Base-by-base conservation (phyloP, 257 asterid species). In the Gentiana straminea region DNA sequence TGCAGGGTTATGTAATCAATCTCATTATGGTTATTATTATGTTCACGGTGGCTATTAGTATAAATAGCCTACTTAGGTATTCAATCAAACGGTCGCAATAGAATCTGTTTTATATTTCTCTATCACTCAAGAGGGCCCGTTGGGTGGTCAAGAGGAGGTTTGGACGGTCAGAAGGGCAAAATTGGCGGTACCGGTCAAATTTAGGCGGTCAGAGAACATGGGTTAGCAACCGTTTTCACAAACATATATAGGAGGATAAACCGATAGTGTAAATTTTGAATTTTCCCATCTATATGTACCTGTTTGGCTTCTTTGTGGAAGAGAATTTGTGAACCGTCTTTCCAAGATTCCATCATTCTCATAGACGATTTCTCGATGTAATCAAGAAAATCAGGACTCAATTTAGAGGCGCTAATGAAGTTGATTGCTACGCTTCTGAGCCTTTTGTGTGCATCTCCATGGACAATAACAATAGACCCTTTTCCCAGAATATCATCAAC, bases 221-320 rank as follows among this genome's bases (percentile, higher is more conserved):
- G 12, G 0, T 49, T 54, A 60, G 49, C 7, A 9, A 52, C 1
- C 33, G 11, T 2, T 4, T 8, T 38, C 33, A 52, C 8, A 0
- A 13, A 5, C 11, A 54, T 37, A 35, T 5, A 35, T 13, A 54
- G 5, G n/a, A 11, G 8, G 41, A 8, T 7, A 8, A 15, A 53
- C 41, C 6, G 12, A 11, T 8, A 2, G 9, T 2, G 12, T 35
- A 11, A 9, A 34, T 4, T 0, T 5, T 2, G 41, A 35, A 10
- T 4, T 33, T 53, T 24, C 24, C 24, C 24, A 24, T 53, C 33
- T 0, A 37, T 4, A 53, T 0, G 35, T 55, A 79, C 95, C 89
- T 74, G 37, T 75, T 84, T 88, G 35, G 96, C 84, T 56, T 77
- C 73, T 58, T 70, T 75, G 62, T 70, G 66, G 68, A 88, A 82